Conservation (phyloP, 768 basidiomycete genomes). For the Boletus sp. region DNA sequence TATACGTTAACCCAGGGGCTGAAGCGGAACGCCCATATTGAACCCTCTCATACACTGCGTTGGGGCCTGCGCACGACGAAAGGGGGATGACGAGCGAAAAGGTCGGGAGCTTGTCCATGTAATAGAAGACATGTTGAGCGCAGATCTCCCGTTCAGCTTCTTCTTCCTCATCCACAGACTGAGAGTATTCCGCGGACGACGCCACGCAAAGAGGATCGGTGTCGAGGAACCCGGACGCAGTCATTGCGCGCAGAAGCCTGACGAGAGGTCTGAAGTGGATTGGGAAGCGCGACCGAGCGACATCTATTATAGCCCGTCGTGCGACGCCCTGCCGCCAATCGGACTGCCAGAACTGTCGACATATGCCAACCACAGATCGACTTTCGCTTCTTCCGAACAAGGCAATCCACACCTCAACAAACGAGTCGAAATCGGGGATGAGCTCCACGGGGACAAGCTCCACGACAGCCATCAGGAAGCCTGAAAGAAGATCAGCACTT, state of each 20-base stretch:
- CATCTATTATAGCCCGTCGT: conserved; percentile 79
- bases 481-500: conserved; percentile 37
- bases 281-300: conserved; percentile 80
- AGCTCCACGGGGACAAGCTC: conserved; percentile 74
- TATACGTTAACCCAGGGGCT: conserved; percentile 53
- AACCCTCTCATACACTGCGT: conserved; percentile 69
- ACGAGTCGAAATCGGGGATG: conserved; percentile 68
- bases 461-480: conserved; percentile 69
- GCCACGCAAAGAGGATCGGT: conserved; percentile 60
- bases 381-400: conserved; percentile 72
- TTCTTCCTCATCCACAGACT: conserved; percentile 37
- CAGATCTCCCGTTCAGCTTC: conserved; percentile 56
- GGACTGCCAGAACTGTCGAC: conserved; percentile 76
- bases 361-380: conserved; percentile 62
- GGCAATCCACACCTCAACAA: conserved; percentile 75
- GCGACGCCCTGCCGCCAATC: conserved; percentile 67
- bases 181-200: conserved; percentile 40
- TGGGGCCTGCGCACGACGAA: conserved; percentile 58
- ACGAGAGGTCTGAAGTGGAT: conserved; percentile 69
- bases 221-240: conserved; percentile 71
- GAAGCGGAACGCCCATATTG: conserved; percentile 51
- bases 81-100: conserved; percentile 72
- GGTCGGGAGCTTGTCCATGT: conserved; percentile 65
- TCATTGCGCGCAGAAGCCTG: conserved; percentile 72
- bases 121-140: conserved; percentile 68